phyloP scores from a whole-genome alignment of 2,329 filamentous ascomycete species.

The Alternaria hordeiaustralica region DNA sequence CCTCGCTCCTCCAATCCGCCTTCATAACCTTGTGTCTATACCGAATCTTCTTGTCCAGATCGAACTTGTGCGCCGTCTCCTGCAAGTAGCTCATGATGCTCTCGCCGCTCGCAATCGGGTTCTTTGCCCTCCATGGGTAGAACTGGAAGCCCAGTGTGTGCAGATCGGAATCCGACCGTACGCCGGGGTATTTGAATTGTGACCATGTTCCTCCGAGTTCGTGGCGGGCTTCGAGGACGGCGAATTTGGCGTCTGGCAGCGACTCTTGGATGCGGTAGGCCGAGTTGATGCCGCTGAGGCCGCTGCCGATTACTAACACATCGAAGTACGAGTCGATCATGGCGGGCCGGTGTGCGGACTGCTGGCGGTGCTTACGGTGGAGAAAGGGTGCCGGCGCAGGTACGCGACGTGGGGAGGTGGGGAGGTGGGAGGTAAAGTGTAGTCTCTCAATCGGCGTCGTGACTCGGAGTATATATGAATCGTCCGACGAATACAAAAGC shows the following conservation, averaged over 20 bases:
- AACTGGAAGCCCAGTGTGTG: slow-evolving; percentile 68
- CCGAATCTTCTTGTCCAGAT: slow-evolving; percentile 55
- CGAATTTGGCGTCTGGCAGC: slow-evolving; percentile 64
- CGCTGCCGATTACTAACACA: slow-evolving; percentile 71
- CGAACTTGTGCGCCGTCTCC: slow-evolving; percentile 52
- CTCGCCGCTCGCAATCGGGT: slow-evolving; percentile 54
- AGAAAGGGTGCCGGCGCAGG: not conserved
- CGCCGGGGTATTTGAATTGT: slow-evolving; percentile 77
- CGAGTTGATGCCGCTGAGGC: slow-evolving; percentile 77
- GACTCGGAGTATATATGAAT: not conserved
- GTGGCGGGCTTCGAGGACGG: slow-evolving; percentile 71
- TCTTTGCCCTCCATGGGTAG: slow-evolving; percentile 67
- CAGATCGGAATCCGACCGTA: slow-evolving; percentile 60
- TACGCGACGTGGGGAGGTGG: not conserved
- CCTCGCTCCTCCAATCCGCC: slow-evolving; percentile 54
- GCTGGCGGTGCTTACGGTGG: not conserved
- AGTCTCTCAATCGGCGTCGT: not conserved
- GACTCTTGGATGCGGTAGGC: slow-evolving; percentile 72
- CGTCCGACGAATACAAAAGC: not conserved
- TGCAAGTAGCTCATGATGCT: slow-evolving; percentile 54
- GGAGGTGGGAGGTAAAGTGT: not conserved
- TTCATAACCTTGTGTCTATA: slow-evolving; percentile 52
- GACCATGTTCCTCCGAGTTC: slow-evolving; percentile 80
- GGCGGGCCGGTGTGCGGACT: not conserved
- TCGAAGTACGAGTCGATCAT: slow-evolving; percentile 45